These are phyloP conservation scores for Podila verticillata DNA, from an alignment of 192 early-diverging fungal genomes.

Conservation along the genomic window DNA sequence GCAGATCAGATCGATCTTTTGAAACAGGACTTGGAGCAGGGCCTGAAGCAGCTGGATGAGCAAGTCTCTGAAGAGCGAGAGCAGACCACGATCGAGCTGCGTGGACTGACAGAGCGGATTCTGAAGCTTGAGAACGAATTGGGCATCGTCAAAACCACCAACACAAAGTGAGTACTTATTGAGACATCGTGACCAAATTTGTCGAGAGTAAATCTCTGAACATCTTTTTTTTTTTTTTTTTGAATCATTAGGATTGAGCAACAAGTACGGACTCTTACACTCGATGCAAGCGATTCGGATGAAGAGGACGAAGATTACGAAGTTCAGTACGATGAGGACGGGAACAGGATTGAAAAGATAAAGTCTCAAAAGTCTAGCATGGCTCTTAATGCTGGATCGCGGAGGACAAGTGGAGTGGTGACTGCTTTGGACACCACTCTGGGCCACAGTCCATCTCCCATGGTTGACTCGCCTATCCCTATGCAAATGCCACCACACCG, in stretches of 20 bases:
- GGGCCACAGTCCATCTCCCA: slow-evolving; percentile 24
- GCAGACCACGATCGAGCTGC: slow-evolving; percentile 44
- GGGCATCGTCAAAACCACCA: slow-evolving; percentile 19
- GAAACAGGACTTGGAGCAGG: slow-evolving; percentile 40
- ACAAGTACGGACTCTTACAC: slow-evolving; percentile 25
- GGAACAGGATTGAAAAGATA: slow-evolving; percentile 40
- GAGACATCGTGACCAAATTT: background rate
- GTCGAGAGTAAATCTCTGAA: background rate
- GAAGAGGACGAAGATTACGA: slow-evolving; percentile 49
- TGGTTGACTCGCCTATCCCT: slow-evolving; percentile 34
- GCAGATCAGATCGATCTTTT: slow-evolving; percentile 33
- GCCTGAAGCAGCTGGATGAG: slow-evolving; percentile 41
- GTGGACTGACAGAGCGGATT: slow-evolving; percentile 32
- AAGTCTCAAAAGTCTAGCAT: slow-evolving; percentile 4
- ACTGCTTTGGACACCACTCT: slow-evolving; percentile 11
- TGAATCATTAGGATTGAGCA: slow-evolving; percentile 23
- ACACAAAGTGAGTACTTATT: slow-evolving; percentile 21
- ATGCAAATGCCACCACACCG: slow-evolving; percentile 28
- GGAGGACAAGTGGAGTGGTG: slow-evolving; percentile 14
- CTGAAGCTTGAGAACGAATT: slow-evolving; percentile 44
- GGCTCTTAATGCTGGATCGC: slow-evolving; percentile 10
- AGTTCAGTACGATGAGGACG: slow-evolving; percentile 47
- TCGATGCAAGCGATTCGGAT: slow-evolving; percentile 32
- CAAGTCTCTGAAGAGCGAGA: slow-evolving; percentile 43
- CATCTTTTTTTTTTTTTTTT: background rate